Conservation (phyloP, 2,329 filamentous ascomycete genomes). For the Didymosphaeria variabile region DNA sequence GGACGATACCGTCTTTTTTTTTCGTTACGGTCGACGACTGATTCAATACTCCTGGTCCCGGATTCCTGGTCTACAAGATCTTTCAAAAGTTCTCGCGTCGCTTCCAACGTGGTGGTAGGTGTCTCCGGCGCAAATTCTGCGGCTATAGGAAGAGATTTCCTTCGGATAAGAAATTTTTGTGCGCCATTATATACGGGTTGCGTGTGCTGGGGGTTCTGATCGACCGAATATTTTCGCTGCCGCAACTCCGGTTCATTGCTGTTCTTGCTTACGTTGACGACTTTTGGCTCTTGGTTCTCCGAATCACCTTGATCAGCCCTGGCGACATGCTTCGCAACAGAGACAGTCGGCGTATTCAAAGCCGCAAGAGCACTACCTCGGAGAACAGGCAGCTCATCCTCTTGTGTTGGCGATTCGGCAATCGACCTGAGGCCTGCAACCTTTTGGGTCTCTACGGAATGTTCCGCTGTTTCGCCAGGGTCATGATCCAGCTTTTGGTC, state of each 20-base stretch:
- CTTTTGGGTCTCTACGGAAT: background rate
- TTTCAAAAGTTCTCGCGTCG: conserved; percentile 1
- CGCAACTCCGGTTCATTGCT: background rate
- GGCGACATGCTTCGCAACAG: background rate
- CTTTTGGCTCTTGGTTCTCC: background rate
- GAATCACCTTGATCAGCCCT: background rate
- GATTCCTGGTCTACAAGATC: background rate
- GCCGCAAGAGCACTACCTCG: background rate
- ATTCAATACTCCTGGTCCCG: background rate
- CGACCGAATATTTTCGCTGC: background rate
- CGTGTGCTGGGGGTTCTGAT: background rate
- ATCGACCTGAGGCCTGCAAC: background rate
- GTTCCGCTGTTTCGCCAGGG: background rate
- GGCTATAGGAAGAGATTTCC: background rate
- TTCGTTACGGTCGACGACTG: background rate
- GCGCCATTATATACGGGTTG: background rate
- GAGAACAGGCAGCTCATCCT: background rate
- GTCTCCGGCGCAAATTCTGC: background rate
- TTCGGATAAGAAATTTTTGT: background rate
- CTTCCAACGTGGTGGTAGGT: background rate
- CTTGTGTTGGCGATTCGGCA: background rate
- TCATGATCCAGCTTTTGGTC: background rate
- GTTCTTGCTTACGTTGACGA: background rate
- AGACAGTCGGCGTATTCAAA: background rate
- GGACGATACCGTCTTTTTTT: background rate